Base-by-base conservation (phyloP, 371 early-diverging fungal species). In the Rhizopus sp. region DNA sequence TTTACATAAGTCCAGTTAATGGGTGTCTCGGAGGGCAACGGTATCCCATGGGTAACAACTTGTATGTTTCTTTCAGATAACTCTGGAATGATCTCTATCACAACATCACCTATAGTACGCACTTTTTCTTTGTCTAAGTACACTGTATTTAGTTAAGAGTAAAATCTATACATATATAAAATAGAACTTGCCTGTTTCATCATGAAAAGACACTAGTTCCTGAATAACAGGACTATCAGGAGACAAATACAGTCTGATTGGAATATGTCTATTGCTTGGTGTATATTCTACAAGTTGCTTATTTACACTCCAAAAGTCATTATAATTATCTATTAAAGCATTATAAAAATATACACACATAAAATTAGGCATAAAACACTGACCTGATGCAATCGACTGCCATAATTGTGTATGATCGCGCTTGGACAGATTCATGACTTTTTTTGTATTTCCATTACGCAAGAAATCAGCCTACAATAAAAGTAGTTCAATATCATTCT, bases 381-480 rank as follows among this genome's bases (percentile, higher is more conserved):
- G 78, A 83, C 86, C 82, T 64, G 76, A 70, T 37, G 68, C 71
- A 8, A 85, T 37, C 5, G 83, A 75, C 55, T 86, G 78, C 92
- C 90, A 91, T 30, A 91, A 67, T 44, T 81, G 82, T 13, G 77
- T 77, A 57, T 88, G 87, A 64, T 91, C 90, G 29, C 76, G 67
- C 60, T 86, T 88, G n/a, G 87, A 81, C 55, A 92, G 69, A 31
- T 84, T 83, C 90, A 92, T 90, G 32, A 89, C 85, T 45, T 79
- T 78, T 59, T 89, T 89, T 10, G 85, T 88, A 5, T 77, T 78
- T 15, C 88, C 88, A 61, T 83, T 73, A 13, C 89, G 82, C 32
- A 92, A 64, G 63, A 82, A 89, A 63, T 92, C 92, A 6, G 90
- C 87, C 87, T 90, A 34, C 39, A 42, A 33, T 39, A 29, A 42